Percentiles rank a stretch among this genome's conserved stretches.
Evolutionary conservation across 495 filamentous ascomycete genomes (phyloP).

Genomic region (Cercophora sp.): DNA sequence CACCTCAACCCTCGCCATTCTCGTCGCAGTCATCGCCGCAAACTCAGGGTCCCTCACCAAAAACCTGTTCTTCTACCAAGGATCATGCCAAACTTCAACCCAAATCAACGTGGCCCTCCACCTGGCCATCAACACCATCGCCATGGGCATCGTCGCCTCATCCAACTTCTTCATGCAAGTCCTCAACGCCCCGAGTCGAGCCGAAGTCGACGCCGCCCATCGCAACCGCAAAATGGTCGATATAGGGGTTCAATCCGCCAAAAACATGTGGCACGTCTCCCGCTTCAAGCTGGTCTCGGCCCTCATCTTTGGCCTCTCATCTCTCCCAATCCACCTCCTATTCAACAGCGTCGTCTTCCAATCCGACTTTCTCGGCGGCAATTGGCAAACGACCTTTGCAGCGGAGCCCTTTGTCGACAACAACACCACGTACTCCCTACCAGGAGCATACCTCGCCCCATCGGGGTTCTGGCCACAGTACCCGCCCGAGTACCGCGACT

Average conservation of each 20-base stretch:
- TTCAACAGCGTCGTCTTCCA: conserved; percentile 12
- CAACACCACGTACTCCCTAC: background rate
- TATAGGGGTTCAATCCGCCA: background rate
- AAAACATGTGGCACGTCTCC: background rate
- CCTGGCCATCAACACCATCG: conserved; percentile 9
- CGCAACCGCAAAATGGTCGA: background rate
- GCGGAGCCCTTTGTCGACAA: conserved; percentile 2
- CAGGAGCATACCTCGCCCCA: background rate
- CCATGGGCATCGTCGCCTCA: background rate
- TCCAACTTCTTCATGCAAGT: conserved; percentile 11
- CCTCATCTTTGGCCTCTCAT: background rate
- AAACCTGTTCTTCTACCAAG: background rate
- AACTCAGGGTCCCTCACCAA: background rate
- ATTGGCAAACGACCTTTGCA: background rate
- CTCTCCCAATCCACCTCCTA: conserved; percentile 8
- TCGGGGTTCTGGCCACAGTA: background rate
- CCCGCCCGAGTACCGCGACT: background rate
- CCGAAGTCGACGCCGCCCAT: conserved; percentile 3
- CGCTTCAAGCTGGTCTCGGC: conserved; percentile 4
- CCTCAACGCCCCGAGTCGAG: conserved; percentile 1
- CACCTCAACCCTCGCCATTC: background rate
- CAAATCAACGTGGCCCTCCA: conserved; percentile 3
- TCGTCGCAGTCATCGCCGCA: background rate
- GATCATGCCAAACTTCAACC: background rate
- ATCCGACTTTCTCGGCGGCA: conserved; percentile 3